Conservation (phyloP, 2,329 filamentous ascomycete species). For the Ophiostoma sp. region DNA sequence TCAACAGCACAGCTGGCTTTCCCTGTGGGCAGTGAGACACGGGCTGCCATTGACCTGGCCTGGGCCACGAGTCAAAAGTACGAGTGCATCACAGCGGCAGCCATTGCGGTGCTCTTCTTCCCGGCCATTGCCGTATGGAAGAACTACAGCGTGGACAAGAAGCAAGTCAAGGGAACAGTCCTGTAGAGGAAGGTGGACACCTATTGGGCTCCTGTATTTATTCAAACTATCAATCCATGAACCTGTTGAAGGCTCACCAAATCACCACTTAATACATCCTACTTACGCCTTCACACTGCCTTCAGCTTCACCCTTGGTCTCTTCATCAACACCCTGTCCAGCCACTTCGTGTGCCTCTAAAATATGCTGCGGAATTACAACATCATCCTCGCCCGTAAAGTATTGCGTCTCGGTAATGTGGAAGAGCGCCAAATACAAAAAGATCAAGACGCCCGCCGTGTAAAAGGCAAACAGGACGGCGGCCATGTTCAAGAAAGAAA, state of each 20-base stretch:
- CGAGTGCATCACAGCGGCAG: conserved; percentile 50
- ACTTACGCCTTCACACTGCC: neutral
- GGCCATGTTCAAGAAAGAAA: neutral
- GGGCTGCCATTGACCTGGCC: conserved; percentile 57
- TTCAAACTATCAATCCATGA: neutral
- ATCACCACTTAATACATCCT: neutral
- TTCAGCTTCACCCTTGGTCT: neutral
- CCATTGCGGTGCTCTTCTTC: conserved; percentile 34
- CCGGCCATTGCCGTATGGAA: conserved; percentile 29
- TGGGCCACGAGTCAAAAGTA: conserved; percentile 54
- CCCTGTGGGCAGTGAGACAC: conserved; percentile 48
- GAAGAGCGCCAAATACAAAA: conserved; percentile 31
- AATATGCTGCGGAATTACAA: conserved; percentile 35
- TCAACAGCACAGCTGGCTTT: conserved; percentile 57
- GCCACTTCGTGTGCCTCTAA: conserved; percentile 29
- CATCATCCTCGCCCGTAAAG: conserved; percentile 33
- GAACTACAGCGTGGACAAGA: conserved; percentile 31
- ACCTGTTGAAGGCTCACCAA: neutral
- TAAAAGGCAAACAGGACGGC: neutral
- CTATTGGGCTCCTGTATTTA: neutral
- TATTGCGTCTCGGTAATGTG: conserved; percentile 35
- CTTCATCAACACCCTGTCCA: neutral
- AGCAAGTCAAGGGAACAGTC: conserved; percentile 31
- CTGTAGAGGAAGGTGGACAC: conserved; percentile 21
- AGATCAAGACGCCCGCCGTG: conserved; percentile 16